Evolutionary conservation across 2,329 filamentous ascomycete genomes (phyloP), one percentile per base, ranked within the genome.

Genomic region (Ceratocystis albifundus): DNA sequence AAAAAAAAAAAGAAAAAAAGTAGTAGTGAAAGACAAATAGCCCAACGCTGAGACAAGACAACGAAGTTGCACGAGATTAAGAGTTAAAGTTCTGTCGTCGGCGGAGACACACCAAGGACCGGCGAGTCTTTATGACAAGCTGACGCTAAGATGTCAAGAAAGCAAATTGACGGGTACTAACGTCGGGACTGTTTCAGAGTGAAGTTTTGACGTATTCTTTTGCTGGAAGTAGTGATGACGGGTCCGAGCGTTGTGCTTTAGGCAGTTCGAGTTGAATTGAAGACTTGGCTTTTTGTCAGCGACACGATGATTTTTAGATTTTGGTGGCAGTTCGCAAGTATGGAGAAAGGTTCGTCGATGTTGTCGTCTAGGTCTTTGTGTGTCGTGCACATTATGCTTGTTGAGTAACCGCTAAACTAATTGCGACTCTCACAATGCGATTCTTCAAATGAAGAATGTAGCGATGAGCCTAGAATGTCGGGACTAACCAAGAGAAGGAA

Each of bases 81-180:
- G 22, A n/a, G n/a, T 53, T 7, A 53, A 20, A n/a, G 25, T 36
- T 30, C 17, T 59, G 55, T 59, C 15, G 28, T 59, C 20, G 25
- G 30, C 12, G 17, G 17, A n/a, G 28, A 8, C 25, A 59, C 12
- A 15, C 55, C 7, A 59, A 53, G 55, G 55, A 59, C 55, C 25
- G 17, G 30, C 15, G 25, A n/a, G 17, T n/a, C 55, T 36, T 59
- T 59, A 30, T 30, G 55, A 36, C 55, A 59, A 59, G 55, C 30
- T 59, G 15, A 22, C 55, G 55, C 55, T 59, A 59, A 36, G 28
- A 15, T 59, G 55, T 59, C 55, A 59, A 59, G 28, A 59, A 59
- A 59, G 30, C 28, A 59, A 59, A 59, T 59, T 28, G 48, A 41
- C 48, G 22, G n/a, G 48, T 53, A 53, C 48, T 53, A 59, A 36